Percentiles rank a stretch among this genome's conserved stretches.
Conservation (phyloP, 371 early-diverging fungal species). For the Massospora cicadina region DNA sequence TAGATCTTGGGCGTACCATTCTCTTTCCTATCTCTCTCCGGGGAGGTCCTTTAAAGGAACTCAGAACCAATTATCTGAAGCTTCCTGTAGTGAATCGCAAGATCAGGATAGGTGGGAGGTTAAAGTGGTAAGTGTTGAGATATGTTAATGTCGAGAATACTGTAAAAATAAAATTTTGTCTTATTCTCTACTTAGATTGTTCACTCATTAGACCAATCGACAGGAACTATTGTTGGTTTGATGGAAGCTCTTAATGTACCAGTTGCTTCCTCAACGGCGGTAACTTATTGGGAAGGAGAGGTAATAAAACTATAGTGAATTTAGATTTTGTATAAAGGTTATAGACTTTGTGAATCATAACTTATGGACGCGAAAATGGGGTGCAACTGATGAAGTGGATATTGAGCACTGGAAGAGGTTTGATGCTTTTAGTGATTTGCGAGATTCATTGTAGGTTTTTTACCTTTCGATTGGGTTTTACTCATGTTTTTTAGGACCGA, state of each 20-base stretch:
- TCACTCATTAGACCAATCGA: slow-evolving; percentile 26
- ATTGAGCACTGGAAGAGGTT: slow-evolving; percentile 28
- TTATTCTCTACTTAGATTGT: slow-evolving; percentile 17
- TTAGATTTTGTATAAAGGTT: slow-evolving; percentile 13
- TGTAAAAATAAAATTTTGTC: not conserved
- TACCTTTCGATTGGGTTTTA: not conserved
- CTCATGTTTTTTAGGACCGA: not conserved
- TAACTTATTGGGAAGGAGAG: slow-evolving; percentile 38
- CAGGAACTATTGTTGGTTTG: slow-evolving; percentile 24
- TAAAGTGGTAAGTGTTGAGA: slow-evolving; percentile 18
- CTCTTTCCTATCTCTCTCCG: slow-evolving; percentile 13
- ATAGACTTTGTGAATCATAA: slow-evolving; percentile 30
- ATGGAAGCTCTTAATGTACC: slow-evolving; percentile 37
- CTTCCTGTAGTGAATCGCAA: slow-evolving; percentile 9
- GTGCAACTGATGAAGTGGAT: slow-evolving; percentile 21
- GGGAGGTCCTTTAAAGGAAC: slow-evolving; percentile 20
- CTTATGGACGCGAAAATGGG: slow-evolving; percentile 29
- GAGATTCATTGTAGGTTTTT: not conserved
- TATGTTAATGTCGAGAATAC: not conserved
- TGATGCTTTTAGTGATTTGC: slow-evolving; percentile 19
- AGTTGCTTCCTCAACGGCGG: slow-evolving; percentile 20
- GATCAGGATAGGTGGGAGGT: slow-evolving; percentile 23
- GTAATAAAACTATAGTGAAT: slow-evolving; percentile 11
- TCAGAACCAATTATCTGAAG: slow-evolving; percentile 17
- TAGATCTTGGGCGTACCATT: not conserved